phyloP scores from a whole-genome alignment of 2,329 filamentous ascomycete genomes.

The Colletotrichum zoysiae region DNA sequence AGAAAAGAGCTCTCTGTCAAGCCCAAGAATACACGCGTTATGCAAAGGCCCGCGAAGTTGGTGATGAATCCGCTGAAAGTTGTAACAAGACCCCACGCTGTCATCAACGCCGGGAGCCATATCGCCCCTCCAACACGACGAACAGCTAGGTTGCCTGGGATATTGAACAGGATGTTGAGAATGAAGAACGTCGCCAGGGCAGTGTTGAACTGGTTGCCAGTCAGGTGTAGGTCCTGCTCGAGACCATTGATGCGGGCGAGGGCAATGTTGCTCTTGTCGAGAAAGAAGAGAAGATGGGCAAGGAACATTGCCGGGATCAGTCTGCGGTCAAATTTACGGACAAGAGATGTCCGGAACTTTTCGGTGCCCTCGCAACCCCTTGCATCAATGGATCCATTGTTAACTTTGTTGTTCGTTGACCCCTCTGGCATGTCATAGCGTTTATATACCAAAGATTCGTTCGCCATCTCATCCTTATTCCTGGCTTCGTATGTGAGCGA shows the following conservation, averaged over 20 bases:
- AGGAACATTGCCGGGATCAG: conserved; percentile 39
- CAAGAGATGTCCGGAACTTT: conserved; percentile 1
- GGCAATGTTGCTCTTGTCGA: conserved; percentile 42
- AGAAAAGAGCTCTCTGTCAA: conserved; percentile 45
- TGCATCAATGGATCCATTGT: background rate
- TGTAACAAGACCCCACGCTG: conserved; percentile 45
- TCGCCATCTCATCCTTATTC: background rate
- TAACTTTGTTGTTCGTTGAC: background rate
- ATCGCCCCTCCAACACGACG: conserved; percentile 43
- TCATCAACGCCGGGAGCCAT: conserved; percentile 43
- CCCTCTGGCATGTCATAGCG: background rate
- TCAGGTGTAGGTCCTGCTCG: conserved; percentile 32
- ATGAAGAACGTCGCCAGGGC: conserved; percentile 45
- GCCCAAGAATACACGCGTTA: conserved; percentile 44
- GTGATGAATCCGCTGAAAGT: conserved; percentile 44
- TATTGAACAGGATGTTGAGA: conserved; percentile 45
- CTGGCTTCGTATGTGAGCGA: background rate
- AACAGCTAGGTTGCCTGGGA: conserved; percentile 45
- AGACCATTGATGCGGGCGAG: conserved; percentile 43
- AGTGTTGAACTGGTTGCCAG: conserved; percentile 41
- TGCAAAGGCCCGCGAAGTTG: conserved; percentile 43
- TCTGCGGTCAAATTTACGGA: conserved; percentile 39
- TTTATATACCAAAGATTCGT: conserved; percentile 1
- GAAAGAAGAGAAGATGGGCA: conserved; percentile 39
- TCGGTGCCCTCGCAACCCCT: background rate